Conservation (phyloP, 768 basidiomycete species). For the Strobilomyces dryophilus region DNA sequence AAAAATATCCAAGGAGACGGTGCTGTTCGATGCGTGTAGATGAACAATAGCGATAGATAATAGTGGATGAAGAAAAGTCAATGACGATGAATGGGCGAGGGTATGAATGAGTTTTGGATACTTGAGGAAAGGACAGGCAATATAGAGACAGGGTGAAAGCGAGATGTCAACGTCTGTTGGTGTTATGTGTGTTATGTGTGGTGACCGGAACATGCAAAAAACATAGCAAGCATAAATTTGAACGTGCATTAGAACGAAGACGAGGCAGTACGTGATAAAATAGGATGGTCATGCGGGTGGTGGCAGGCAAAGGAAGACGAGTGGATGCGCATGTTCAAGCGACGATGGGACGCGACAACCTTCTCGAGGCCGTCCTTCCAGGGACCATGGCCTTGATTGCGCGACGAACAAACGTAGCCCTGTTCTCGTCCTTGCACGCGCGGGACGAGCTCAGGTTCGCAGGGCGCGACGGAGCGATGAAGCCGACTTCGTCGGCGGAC, state of each 20-base stretch:
- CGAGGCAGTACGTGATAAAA: not conserved
- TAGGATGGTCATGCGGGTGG: not conserved
- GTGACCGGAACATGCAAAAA: constrained; percentile 1
- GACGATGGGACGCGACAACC: constrained; percentile 40
- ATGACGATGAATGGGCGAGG: constrained; percentile 12
- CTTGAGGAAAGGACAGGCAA: constrained; percentile 12
- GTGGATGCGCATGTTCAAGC: constrained; percentile 12
- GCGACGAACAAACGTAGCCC: constrained; percentile 54
- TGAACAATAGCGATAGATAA: constrained; percentile 30
- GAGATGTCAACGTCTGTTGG: not conserved
- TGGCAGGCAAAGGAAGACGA: not conserved
- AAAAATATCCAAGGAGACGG: not conserved
- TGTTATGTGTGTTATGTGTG: not conserved
- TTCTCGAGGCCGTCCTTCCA: constrained; percentile 50
- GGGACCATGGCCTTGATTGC: constrained; percentile 78
- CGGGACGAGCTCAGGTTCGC: constrained; percentile 18
- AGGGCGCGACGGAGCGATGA: constrained; percentile 38
- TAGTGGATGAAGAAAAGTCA: constrained; percentile 22
- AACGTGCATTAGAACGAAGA: constrained; percentile 16
- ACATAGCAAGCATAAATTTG: constrained; percentile 15
- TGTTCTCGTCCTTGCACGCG: constrained; percentile 42
- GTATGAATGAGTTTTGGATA: constrained; percentile 9
- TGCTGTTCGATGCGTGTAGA: constrained; percentile 13
- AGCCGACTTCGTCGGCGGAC: constrained; percentile 65
- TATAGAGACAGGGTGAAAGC: constrained; percentile 24